Percentiles rank a stretch among this genome's conserved stretches.
phyloP scores from a whole-genome alignment of 495 filamentous ascomycete genomes.

The Daldinia concentrica region DNA sequence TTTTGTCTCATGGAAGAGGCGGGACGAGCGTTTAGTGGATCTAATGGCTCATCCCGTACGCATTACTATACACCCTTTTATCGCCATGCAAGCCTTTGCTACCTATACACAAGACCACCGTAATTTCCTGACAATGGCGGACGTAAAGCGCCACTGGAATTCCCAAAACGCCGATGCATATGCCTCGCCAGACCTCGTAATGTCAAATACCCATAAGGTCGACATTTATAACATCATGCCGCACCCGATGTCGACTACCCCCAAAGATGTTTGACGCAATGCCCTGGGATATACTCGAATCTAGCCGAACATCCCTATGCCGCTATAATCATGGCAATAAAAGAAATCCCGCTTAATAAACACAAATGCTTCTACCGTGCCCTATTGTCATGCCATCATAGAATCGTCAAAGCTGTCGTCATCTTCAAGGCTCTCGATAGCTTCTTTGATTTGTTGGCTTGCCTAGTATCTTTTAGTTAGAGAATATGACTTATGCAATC shows the following conservation, averaged over 20 bases:
- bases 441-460: constrained; percentile 88
- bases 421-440: constrained; percentile 88
- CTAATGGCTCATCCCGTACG: constrained; percentile 21
- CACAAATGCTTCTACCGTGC: constrained; percentile 16
- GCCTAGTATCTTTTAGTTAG: constrained; percentile 65
- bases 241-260: constrained; percentile 15
- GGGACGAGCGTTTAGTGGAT: constrained; percentile 6
- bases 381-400: constrained; percentile 56
- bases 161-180: constrained; percentile 42
- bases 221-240: constrained; percentile 16
- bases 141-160: constrained; percentile 16
- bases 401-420: constrained; percentile 81
- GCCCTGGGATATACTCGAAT: constrained; percentile 19
- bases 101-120: constrained; percentile 37
- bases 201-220: constrained; percentile 20
- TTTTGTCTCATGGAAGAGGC: constrained; percentile 14
- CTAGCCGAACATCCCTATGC: constrained; percentile 27
- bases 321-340: constrained; percentile 23
- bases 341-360: constrained; percentile 20
- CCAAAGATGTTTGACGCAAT: constrained; percentile 21
- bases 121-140: constrained; percentile 22
- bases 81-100: constrained; percentile 35
- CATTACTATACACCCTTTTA: constrained; percentile 40
- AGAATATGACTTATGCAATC: not conserved
- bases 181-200: constrained; percentile 31